Evolutionary conservation across 164 flowering plant species (phyloP).

Genomic region (Piper longum): DNA sequence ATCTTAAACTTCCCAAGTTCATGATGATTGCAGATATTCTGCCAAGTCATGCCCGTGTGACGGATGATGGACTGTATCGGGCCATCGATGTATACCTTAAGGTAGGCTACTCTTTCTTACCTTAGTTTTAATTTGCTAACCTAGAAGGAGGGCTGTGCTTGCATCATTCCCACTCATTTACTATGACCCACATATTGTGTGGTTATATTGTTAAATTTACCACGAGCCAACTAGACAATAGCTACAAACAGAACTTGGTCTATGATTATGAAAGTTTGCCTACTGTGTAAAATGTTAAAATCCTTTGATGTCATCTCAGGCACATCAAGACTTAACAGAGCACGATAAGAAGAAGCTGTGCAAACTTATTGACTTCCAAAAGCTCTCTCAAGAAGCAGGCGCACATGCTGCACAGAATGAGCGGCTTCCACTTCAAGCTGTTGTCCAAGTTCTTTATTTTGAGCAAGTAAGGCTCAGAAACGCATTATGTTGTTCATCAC

Average conservation of each 20-base stretch:
- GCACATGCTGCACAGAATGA: constrained; percentile 97
- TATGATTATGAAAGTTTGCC: background rate
- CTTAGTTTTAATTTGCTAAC: background rate
- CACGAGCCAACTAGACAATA: background rate
- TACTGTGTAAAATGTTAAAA: background rate
- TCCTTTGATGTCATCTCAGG: constrained; percentile 25
- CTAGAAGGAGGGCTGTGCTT: background rate
- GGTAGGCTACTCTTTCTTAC: constrained; percentile 17
- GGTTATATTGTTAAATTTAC: no score
- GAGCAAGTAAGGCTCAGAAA: constrained; percentile 91
- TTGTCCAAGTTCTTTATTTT: constrained; percentile 87
- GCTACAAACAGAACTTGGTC: background rate
- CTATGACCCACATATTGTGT: background rate
- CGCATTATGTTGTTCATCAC: constrained; percentile 23
- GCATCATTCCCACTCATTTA: background rate
- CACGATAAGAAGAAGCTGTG: constrained; percentile 82
- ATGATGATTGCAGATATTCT: constrained; percentile 61
- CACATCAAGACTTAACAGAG: constrained; percentile 71
- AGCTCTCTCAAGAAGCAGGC: constrained; percentile 81
- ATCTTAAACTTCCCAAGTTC: constrained; percentile 68
- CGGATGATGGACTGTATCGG: constrained; percentile 73
- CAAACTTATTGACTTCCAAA: constrained; percentile 93
- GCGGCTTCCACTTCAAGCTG: constrained; percentile 85
- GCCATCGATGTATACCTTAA: constrained; percentile 80
- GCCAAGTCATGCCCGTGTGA: constrained; percentile 60